phyloP scores from a whole-genome alignment of 805 yeast species.

The Candida ulmi region DNA sequence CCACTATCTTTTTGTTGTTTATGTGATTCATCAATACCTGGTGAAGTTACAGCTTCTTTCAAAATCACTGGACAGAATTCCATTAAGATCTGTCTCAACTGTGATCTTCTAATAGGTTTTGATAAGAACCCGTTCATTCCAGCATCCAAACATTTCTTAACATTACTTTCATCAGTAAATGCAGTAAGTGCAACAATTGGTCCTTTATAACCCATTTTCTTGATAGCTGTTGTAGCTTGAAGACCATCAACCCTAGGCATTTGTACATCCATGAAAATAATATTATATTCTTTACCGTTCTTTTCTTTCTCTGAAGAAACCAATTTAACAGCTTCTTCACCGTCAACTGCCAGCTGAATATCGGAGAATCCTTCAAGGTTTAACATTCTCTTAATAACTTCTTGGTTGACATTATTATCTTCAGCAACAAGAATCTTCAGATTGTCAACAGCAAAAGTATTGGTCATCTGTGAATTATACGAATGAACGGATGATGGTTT shows the following conservation, averaged over 20 bases:
- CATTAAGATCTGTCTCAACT: constrained; percentile 49
- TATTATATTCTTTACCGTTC: constrained; percentile 41
- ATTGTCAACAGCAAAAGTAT: constrained; percentile 1
- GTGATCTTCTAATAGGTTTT: constrained; percentile 76
- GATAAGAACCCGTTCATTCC: constrained; percentile 92
- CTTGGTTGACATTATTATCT: constrained; percentile 91
- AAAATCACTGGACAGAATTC: constrained; percentile 23
- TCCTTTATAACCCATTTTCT: constrained; percentile 54
- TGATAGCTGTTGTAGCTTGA: constrained; percentile 69
- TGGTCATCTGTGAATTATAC: neutral
- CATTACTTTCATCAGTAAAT: constrained; percentile 89
- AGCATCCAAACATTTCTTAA: constrained; percentile 74
- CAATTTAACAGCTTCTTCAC: constrained; percentile 80
- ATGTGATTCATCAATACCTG: constrained; percentile 1
- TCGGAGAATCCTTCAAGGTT: constrained; percentile 71
- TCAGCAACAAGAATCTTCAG: constrained; percentile 80
- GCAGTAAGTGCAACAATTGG: constrained; percentile 96
- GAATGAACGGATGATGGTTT: constrained; percentile 15
- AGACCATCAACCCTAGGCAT: constrained; percentile 95
- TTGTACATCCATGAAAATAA: constrained; percentile 95
- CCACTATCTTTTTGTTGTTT: neutral
- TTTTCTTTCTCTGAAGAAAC: neutral
- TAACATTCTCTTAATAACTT: constrained; percentile 86
- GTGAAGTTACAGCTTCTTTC: constrained; percentile 2
- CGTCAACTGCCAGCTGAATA: constrained; percentile 81